Evolutionary conservation across 345 rosid genomes (phyloP), one percentile per base, ranked within the genome.

Genomic region (Passiflora organensis): DNA sequence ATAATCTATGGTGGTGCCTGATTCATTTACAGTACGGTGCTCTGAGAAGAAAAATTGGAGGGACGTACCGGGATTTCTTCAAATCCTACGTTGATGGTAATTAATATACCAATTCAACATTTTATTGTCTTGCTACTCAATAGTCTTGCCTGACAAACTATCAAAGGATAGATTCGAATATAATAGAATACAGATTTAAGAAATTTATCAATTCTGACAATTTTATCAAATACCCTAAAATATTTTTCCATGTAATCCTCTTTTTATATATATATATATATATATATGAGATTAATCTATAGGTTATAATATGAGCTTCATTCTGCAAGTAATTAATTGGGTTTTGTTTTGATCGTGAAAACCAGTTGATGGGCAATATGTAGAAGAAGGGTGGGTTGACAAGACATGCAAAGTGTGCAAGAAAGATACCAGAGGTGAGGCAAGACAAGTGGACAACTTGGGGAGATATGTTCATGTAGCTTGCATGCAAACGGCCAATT

Each of bases 1-100:
- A n/a, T n/a, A n/a, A n/a, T n/a, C n/a, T n/a, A n/a, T n/a, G n/a
- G n/a, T n/a, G n/a, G n/a, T n/a, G n/a, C n/a, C n/a, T n/a, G n/a
- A n/a, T n/a, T n/a, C n/a, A n/a, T n/a, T 13, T 66, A 73, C 79
- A 91, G 97, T 87, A 91, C 62, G 97, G 96, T 6, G 97, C 97
- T 24, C 79, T 87, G 39, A 79, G 95, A 63, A 85, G 96, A 80
- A 84, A 87, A 74, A 87, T 85, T 43, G 97, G 97, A 67, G 96
- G 96, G 41, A 91, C 91, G 5, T 87, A 87, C 80, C 80, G 82
- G 80, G 97, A 87, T 56, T 87, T 91, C 71, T 91, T 91, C 77
- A 91, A 90, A 64, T 90, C 96, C 34, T 87, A 91, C 48, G 38
- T 87, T 5, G 96, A 87, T 6, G 97, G 97, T 91, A 71, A n/a